Evolutionary conservation across 495 filamentous ascomycete species (phyloP).

Genomic region (Elaphomyces granulatus): DNA sequence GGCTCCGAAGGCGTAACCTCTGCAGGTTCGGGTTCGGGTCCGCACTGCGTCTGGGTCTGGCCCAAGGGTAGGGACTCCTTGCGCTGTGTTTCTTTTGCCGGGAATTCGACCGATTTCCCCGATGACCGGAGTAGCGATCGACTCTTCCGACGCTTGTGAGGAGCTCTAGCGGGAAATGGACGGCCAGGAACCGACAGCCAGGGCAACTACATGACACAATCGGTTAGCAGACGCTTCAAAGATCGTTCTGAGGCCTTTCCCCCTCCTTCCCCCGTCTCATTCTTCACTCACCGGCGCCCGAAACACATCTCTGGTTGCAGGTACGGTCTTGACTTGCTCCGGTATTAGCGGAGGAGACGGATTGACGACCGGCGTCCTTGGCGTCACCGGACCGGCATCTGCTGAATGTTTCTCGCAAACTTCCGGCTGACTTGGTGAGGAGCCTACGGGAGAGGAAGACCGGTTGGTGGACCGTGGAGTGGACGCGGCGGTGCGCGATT

Average conservation of each 20-base stretch:
- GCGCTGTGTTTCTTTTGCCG: slow-evolving; percentile 25
- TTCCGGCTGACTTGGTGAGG: too few species aligned
- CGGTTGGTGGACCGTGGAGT: too few species aligned
- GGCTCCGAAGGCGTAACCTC: slow-evolving; percentile 35
- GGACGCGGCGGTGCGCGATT: slow-evolving; percentile 19
- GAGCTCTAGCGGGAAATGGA: slow-evolving; percentile 45
- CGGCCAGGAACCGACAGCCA: slow-evolving; percentile 63
- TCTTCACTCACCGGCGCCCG: slow-evolving; percentile 50
- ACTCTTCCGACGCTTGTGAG: slow-evolving; percentile 26
- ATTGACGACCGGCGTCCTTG: too few species aligned
- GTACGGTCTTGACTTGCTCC: slow-evolving; percentile 12
- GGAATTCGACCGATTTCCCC: slow-evolving; percentile 32
- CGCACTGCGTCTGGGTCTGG: slow-evolving; percentile 11
- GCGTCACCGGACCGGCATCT: too few species aligned
- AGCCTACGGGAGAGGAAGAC: too few species aligned
- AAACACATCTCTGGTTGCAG: slow-evolving; percentile 32
- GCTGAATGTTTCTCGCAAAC: too few species aligned
- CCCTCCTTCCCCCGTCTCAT: too few species aligned
- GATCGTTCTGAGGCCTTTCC: too few species aligned
- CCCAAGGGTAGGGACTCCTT: slow-evolving; percentile 3
- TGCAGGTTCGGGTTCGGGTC: slow-evolving; percentile 14
- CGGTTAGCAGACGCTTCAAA: too few species aligned
- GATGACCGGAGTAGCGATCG: slow-evolving; percentile 21
- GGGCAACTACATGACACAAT: slow-evolving; percentile 40
- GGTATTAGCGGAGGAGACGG: slow-evolving; percentile 20